Percentiles rank a stretch among this genome's conserved stretches.
These are phyloP conservation scores for Calonectria pauciramosa DNA, from an alignment of 2,329 filamentous ascomycete genomes.

Conservation along the genomic window DNA sequence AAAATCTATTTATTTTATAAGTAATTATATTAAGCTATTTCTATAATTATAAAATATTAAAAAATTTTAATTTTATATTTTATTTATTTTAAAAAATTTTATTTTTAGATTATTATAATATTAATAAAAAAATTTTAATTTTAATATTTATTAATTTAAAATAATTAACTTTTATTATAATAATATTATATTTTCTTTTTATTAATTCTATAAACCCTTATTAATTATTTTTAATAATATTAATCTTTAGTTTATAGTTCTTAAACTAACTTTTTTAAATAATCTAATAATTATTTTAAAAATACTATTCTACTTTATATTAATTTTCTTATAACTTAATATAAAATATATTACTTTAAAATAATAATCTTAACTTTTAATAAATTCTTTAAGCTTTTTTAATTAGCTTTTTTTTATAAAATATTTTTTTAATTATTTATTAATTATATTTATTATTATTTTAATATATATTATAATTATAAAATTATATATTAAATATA, in stretches of 20 bases:
- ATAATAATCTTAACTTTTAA: background rate
- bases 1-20: no score
- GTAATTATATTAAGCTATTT: no score
- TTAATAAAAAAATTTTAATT: background rate
- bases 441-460: background rate
- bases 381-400: background rate
- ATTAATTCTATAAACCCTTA: background rate
- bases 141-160: background rate
- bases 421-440: background rate
- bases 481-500: background rate
- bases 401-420: background rate
- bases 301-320: background rate
- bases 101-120: background rate
- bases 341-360: slow-evolving; percentile 15
- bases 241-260: background rate
- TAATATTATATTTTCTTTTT: background rate
- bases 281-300: slow-evolving; percentile 4
- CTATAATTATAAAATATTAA: no score
- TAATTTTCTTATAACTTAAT: slow-evolving; percentile 7
- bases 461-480: background rate
- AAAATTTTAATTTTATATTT: no score
- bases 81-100: background rate
- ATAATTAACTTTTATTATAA: background rate
- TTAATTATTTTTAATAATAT: slow-evolving; percentile 13
- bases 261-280: background rate